Evolutionary conservation across 108 stramenopile genomes (phyloP), one percentile per base, ranked within the genome.

Genomic region (Epithemia pelagica): DNA sequence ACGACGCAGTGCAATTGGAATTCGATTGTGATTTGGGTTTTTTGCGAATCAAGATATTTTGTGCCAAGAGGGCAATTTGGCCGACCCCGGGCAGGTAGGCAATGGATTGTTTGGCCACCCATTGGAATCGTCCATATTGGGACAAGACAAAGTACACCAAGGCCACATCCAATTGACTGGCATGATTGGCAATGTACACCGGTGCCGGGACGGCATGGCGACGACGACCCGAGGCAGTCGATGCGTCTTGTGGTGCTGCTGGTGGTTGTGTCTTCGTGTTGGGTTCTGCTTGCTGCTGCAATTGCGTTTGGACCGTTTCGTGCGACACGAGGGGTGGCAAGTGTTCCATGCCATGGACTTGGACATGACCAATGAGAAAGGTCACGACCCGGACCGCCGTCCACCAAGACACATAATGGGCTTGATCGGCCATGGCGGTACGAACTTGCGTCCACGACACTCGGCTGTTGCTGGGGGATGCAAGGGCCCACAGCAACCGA

Each of bases 131-230:
- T n/a, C 59, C 57, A 1, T 78, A 20, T 5, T 5, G 37, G 10
- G 37, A 46, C 37, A 46, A 10, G 26, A 83, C 51, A 66, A 69
- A 82, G 65, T 89, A 89, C 0, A 89, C 88, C 15, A 63, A 78
- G 0, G 76, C 86, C 46, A 81, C 54, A 73, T 92, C 91, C n/a
- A 87, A 67, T 67, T 89, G 88, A 52, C 88, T 89, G 53, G 71
- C 74, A 65, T 92, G 91, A 66, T 92, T 92, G 30, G 88, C 88
- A 65, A 92, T 67, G 60, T 80, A 86, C 1, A 92, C 81, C 2
- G 88, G 88, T 22, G 88, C 91, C 23, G 86, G 84, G 8, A 28
- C 28, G 5, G 3, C 7, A 21, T 61, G 37, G 15, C 37, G 37
- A 46, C 15, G 37, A 15, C 37, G 37, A 46, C 5, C 10, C 15